Evolutionary conservation across 176 grass and related monocot genomes (phyloP).

Genomic region (Thalia dealbata): DNA sequence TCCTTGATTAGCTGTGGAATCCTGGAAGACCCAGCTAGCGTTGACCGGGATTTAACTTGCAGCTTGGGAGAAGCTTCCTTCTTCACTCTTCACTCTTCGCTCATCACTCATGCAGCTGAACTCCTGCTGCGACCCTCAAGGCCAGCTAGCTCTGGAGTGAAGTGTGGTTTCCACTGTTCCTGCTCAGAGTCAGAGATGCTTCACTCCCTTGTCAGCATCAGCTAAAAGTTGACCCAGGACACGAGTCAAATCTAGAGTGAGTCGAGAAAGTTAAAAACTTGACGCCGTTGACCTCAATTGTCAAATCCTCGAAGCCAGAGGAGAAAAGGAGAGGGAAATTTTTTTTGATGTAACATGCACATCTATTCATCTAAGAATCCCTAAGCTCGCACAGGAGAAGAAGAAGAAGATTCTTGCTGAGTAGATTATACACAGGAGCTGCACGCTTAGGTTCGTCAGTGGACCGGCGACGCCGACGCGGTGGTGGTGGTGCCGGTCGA

Average conservation of each 20-base stretch:
- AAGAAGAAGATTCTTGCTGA: not conserved
- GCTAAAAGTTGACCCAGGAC: no score
- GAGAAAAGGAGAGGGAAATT: not conserved
- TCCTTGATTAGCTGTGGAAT: not conserved
- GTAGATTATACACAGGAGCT: not conserved
- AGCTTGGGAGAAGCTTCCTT: not conserved
- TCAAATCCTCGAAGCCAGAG: not conserved
- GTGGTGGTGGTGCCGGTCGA: not conserved
- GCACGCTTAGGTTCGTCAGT: not conserved
- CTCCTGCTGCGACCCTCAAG: no score
- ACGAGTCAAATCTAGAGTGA: not conserved
- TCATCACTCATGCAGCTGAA: not conserved
- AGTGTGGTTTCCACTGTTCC: not conserved
- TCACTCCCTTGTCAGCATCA: not conserved
- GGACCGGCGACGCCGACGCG: not conserved
- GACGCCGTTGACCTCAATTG: not conserved
- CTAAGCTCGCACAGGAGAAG: not conserved
- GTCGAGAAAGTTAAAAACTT: not conserved
- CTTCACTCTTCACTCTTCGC: not conserved
- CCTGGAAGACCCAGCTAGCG: not conserved
- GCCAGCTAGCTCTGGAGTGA: no score
- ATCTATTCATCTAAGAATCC: not conserved
- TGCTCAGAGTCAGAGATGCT: not conserved
- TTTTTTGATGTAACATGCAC: not conserved
- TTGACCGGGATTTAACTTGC: not conserved